Evolutionary conservation across 2,329 filamentous ascomycete genomes (phyloP).

Genomic region (Botrytis squamosa): DNA sequence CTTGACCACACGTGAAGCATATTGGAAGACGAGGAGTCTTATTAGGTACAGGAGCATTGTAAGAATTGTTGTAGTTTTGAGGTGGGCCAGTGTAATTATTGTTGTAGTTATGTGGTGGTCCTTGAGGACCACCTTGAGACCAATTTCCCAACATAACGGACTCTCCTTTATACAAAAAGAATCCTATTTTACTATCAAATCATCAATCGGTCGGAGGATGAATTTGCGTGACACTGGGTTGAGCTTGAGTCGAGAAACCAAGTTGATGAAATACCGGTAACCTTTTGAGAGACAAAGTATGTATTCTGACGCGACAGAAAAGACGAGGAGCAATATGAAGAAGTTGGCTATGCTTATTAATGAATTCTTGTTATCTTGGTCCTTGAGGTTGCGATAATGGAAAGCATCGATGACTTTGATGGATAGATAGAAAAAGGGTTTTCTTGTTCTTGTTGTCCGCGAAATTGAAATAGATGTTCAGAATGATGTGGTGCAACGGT

Average conservation of each 20-base stretch:
- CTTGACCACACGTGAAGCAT: conserved; percentile 55
- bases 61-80: conserved; percentile 24
- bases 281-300: conserved; percentile 5
- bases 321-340: neutral
- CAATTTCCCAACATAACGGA: conserved; percentile 32
- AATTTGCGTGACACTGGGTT: neutral
- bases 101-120: conserved; percentile 23
- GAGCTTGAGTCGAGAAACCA: neutral
- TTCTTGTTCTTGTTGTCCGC: neutral
- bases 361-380: neutral
- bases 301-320: conserved; percentile 17
- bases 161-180: conserved; percentile 10
- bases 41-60: conserved; percentile 9
- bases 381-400: conserved; percentile 4
- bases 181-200: conserved; percentile 22
- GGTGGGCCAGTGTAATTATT: conserved; percentile 17
- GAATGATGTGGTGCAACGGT: conserved; percentile 16
- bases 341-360: neutral
- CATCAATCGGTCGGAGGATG: conserved; percentile 22
- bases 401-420: conserved; percentile 19
- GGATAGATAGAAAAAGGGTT: conserved; percentile 9
- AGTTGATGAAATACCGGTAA: neutral
- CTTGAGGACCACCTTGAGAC: conserved; percentile 30
- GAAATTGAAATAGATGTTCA: conserved; percentile 14
- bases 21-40: conserved; percentile 36